Conservation (phyloP, 192 early-diverging fungal genomes). For the Chytriomyces sp. region DNA sequence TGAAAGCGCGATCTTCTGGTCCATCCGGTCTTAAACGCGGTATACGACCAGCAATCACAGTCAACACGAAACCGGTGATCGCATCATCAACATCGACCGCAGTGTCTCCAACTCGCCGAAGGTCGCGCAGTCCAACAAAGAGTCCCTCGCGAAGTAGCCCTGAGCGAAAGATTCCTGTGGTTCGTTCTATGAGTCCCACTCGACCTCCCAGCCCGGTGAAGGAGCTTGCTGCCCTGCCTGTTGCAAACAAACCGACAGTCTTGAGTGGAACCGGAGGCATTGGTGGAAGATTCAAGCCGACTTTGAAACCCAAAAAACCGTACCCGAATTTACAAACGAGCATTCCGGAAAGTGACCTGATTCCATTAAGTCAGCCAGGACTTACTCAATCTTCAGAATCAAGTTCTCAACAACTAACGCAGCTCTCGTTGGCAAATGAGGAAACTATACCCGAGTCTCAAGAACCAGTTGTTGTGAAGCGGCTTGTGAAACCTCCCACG, state of each 20-base stretch:
- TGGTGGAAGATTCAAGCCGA: neutral
- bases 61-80: neutral
- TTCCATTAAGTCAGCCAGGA: neutral
- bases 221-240: neutral
- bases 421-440: no score
- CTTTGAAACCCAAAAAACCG: slow-evolving; percentile 7
- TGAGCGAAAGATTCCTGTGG: neutral
- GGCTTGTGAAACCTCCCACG: neutral
- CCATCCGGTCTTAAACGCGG: neutral
- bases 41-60: neutral
- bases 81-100: neutral
- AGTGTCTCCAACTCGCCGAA: neutral
- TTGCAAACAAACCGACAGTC: neutral
- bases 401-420: no score
- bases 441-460: neutral
- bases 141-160: neutral
- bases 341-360: neutral
- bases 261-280: neutral
- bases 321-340: neutral
- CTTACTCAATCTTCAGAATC: neutral
- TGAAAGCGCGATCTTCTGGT: neutral
- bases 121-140: neutral
- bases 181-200: neutral
- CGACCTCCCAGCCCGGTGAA: neutral
- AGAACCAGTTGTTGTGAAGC: neutral